Conservation (phyloP, 257 asterid genomes). For the Capsicum rhomboideum region DNA sequence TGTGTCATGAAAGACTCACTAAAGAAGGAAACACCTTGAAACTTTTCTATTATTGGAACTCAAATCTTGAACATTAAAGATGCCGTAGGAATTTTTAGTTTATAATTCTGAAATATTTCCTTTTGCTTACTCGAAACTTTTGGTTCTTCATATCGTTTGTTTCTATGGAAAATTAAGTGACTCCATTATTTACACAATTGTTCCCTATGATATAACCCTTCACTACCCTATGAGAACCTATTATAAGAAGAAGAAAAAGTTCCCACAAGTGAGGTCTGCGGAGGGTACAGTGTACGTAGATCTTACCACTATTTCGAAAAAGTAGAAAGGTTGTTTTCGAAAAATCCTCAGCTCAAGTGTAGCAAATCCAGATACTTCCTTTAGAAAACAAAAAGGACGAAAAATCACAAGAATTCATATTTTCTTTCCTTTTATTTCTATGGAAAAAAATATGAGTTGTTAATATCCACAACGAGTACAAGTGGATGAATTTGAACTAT, state of each 20-base stretch:
- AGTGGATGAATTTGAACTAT: neutral
- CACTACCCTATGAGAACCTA: neutral
- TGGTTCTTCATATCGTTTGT: neutral
- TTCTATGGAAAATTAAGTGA: neutral
- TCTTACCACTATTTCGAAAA: too few relatives aligned
- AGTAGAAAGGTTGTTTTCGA: too few relatives aligned
- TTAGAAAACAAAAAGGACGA: too few relatives aligned
- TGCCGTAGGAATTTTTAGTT: fast-evolving
- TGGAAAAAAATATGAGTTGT: neutral
- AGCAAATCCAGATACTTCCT: neutral
- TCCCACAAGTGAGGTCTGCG: too few relatives aligned
- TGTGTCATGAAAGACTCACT: neutral
- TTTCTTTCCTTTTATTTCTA: neutral
- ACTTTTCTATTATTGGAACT: fast-evolving
- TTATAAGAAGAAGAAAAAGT: neutral
- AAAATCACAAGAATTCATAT: neutral
- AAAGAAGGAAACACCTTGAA: fast-evolving
- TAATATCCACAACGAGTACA: neutral
- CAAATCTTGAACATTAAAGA: fast-evolving
- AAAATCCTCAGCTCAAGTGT: too few relatives aligned
- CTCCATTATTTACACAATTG: neutral
- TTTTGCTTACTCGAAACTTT: too few relatives aligned
- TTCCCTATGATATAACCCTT: neutral
- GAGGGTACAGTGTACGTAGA: too few relatives aligned
- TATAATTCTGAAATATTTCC: neutral